Conservation (phyloP, 129 eudicot species). For the Cynara cardunculus region DNA sequence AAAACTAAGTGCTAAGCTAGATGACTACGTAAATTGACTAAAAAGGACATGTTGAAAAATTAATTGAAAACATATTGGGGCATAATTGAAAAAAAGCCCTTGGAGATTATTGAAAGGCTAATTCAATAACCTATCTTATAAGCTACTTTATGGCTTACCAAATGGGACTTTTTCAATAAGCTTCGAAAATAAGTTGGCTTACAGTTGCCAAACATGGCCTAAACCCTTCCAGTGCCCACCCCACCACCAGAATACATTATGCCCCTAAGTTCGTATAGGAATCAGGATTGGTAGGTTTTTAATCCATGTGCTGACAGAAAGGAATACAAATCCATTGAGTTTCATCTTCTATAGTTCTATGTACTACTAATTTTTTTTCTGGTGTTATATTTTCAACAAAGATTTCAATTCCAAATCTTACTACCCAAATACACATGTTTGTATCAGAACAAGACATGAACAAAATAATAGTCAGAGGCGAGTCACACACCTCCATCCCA, state of each 20-base stretch:
- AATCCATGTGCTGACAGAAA: not conserved
- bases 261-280: not conserved
- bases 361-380: not conserved
- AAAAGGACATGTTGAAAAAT: no score
- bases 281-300: not conserved
- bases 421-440: not conserved
- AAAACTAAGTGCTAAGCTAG: no score
- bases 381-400: not conserved
- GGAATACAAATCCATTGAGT: not conserved
- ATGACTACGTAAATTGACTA: no score
- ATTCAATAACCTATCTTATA: no score
- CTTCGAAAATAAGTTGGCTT: no score
- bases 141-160: no score
- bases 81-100: no score
- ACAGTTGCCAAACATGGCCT: not conserved
- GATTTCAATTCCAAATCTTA: not conserved
- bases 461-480: not conserved
- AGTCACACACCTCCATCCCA: conserved; percentile 60
- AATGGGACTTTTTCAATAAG: no score
- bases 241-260: not conserved
- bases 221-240: not conserved
- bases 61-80: no score
- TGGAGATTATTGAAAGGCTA: no score
- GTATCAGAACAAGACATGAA: not conserved
- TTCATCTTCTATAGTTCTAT: not conserved